These are phyloP conservation scores for Aureobasidium vineae DNA, from an alignment of 2,329 filamentous ascomycete species.

Conservation along the genomic window DNA sequence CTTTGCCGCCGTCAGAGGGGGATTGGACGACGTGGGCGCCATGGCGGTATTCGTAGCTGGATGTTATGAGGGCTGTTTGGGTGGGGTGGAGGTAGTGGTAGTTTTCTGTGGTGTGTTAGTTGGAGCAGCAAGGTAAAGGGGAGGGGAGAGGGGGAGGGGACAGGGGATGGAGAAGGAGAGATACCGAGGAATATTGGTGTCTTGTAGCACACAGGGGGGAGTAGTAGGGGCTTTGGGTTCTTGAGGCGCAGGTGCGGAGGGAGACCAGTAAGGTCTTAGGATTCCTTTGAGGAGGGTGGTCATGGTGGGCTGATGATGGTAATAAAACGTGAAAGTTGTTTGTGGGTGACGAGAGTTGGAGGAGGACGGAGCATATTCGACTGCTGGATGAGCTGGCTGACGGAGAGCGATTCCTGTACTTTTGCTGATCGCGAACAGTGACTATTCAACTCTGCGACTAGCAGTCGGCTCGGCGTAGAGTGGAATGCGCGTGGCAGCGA, in stretches of 20 bases:
- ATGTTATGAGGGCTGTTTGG: background rate
- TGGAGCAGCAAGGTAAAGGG: background rate
- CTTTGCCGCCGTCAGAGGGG: background rate
- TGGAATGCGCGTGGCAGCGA: background rate
- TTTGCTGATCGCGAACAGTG: background rate
- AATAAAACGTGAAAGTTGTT: no score
- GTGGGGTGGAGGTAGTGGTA: background rate
- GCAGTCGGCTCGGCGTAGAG: background rate
- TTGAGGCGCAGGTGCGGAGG: background rate
- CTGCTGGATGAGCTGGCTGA: background rate
- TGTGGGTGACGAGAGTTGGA: no score
- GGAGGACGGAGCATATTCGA: background rate
- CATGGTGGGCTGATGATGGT: no score
- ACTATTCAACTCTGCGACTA: background rate
- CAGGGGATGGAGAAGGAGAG: background rate
- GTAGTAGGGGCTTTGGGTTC: no score
- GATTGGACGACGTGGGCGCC: background rate
- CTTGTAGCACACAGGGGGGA: no score
- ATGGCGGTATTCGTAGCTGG: background rate
- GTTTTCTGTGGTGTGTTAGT: background rate
- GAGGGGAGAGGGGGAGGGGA: background rate
- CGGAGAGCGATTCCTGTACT: background rate
- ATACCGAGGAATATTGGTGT: no score
- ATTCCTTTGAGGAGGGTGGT: background rate
- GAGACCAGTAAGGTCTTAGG: background rate